Evolutionary conservation across 1,139 yeast genomes (phyloP), one percentile per base, ranked within the genome.

Genomic region (Yamadazyma spencermartinsiae): DNA sequence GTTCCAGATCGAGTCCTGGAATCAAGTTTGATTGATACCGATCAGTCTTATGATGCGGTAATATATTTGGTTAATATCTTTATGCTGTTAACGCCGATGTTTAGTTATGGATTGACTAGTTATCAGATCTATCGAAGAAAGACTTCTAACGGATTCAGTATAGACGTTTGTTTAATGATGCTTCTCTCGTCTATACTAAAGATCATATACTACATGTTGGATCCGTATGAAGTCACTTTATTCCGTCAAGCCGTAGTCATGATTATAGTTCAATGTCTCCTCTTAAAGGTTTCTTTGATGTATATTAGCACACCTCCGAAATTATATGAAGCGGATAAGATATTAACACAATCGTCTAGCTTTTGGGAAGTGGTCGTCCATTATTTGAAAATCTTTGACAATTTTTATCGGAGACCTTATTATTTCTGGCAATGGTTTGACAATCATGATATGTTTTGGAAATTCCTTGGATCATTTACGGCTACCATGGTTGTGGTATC

Each of bases 131-230:
- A 80, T 50, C 67, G 72, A 36, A 75, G 77, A 31, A 68, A 79
- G 54, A 74, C 89, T 1, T 77, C 92, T 2, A 71, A 76, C 24
- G 97, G 97, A 20, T 88, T 88, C 56, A 82, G 94, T 6, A 70
- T 88, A 16, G 97, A 89, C 59, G 85, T 89, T 11, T 89, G 96
- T 62, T 92, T 90, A 12, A 86, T 95, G 9, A 88, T 89, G 96
- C 60, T 89, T 43, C 72, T 87, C 50, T 85, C 96, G 1, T 78
- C 88, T 34, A 77, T 82, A 4, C 63, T 88, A 31, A 72, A 95
- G 45, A 80, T 89, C 15, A 78, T 80, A 39, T 89, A 86, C 64
- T 89, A 84, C 63, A 61, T 82, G 45, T 81, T 88, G 37, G 76
- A 82, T 32, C 96, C 96, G 0, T 89, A 82, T 57, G 96, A 89